Evolutionary conservation across 2,329 filamentous ascomycete genomes (phyloP), one percentile per base, ranked within the genome.

Genomic region (Colletotrichum filicis): DNA sequence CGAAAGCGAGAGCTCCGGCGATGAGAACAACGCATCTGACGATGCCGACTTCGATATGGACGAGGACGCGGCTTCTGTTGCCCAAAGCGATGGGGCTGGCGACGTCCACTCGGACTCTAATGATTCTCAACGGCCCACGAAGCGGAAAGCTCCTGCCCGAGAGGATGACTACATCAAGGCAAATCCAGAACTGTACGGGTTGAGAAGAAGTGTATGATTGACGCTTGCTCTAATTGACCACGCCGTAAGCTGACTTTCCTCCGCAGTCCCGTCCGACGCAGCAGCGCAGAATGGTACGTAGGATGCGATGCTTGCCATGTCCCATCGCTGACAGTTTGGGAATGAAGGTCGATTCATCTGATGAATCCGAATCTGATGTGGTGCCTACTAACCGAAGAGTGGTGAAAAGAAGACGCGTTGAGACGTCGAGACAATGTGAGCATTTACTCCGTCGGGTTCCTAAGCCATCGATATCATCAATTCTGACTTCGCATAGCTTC

Each of bases 131-230:
- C 89, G 91, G 79, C 89, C 89, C 62, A 83, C 88, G 74, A 98
- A 98, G 87, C 93, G 95, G 83, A 93, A 94, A 84, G 83, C 87
- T 76, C 82, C 87, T 80, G 81, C 90, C 49, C 91, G 92, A 64
- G 94, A 97, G 78, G 93, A 97, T 72, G 92, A 95, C 59, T 95
- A 92, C 80, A 98, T 98, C 78, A 90, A 92, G 78, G 93, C 94
- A 79, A 97, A 99, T 79, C 97, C 97, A 57, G 95, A 98, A 84
- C 87, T 99, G 9, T 99, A 98, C 85, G 97, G 97, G 60, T 88
- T 99, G 77, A 92, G 97, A 78, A 91, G 97, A 85, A 99, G 97
- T 86, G 95, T 97, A 92, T 75, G 93, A 84, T 64, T 75, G 75
- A 70, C 75, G 37, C 64, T 73, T 62, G 66, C 64, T 55, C 62